Evolutionary conservation across 2,329 filamentous ascomycete genomes (phyloP).

Genomic region (Colletotrichum zoysiae): DNA sequence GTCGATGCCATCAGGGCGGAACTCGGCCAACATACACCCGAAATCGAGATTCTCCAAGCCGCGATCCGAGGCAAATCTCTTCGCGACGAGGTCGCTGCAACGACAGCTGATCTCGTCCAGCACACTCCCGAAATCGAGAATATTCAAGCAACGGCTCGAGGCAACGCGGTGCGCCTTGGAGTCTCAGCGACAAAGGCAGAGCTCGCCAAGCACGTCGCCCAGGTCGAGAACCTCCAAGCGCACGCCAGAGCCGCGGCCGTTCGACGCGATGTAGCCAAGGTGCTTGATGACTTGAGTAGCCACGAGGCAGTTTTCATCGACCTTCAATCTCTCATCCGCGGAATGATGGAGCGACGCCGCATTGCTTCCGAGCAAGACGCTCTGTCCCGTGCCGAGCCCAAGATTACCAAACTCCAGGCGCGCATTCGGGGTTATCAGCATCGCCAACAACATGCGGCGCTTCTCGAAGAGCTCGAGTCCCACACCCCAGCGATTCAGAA

Average conservation of each 20-base stretch:
- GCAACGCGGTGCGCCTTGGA: slow-evolving; percentile 60
- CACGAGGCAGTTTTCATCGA: slow-evolving; percentile 61
- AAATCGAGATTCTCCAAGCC: slow-evolving; percentile 61
- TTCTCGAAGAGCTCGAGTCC: slow-evolving; percentile 78
- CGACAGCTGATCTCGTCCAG: slow-evolving; percentile 61
- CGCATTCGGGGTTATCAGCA: slow-evolving; percentile 74
- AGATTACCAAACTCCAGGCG: slow-evolving; percentile 75
- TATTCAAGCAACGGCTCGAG: slow-evolving; percentile 62
- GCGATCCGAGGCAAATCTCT: slow-evolving; percentile 64
- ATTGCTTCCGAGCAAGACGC: slow-evolving; percentile 63
- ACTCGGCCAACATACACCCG: slow-evolving; percentile 57
- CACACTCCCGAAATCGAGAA: slow-evolving; percentile 50
- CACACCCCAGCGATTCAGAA: slow-evolving; percentile 75
- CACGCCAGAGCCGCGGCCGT: slow-evolving; percentile 68
- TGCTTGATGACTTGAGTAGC: slow-evolving; percentile 61
- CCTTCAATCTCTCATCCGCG: slow-evolving; percentile 71
- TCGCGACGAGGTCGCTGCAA: slow-evolving; percentile 58
- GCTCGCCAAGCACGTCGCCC: slow-evolving; percentile 57
- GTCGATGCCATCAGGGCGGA: slow-evolving; percentile 61
- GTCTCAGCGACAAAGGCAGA: slow-evolving; percentile 61
- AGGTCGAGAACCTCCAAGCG: slow-evolving; percentile 63
- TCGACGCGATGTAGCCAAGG: slow-evolving; percentile 62
- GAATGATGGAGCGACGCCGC: slow-evolving; percentile 68
- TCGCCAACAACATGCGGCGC: slow-evolving; percentile 69
- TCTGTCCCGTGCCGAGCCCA: slow-evolving; percentile 68